Percentiles rank a stretch among this genome's conserved stretches.
Evolutionary conservation across 106 monocot species (phyloP).

Genomic region (Dendrobium nobile): DNA sequence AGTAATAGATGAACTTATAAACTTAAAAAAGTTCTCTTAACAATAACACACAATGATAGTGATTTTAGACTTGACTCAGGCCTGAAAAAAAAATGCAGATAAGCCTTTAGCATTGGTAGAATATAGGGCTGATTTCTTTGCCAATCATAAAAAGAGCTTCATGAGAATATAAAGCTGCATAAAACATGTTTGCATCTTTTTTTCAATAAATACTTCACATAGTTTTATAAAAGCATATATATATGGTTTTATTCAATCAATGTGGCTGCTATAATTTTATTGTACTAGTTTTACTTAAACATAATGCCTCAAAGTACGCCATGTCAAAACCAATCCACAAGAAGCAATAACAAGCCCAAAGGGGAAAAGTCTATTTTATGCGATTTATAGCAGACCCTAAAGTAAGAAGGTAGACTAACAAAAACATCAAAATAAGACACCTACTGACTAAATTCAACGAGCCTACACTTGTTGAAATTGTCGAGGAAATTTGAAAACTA

Average conservation of each 20-base stretch:
- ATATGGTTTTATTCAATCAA: not conserved
- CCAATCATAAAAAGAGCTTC: too few species aligned
- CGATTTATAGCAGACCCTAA: not conserved
- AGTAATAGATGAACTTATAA: not conserved
- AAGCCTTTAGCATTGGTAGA: too few species aligned
- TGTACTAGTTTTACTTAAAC: not conserved
- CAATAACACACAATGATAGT: too few species aligned
- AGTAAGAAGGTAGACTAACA: not conserved
- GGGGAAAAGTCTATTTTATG: not conserved
- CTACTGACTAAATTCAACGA: not conserved
- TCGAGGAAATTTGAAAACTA: too few species aligned
- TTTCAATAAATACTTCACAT: not conserved
- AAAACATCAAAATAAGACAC: not conserved
- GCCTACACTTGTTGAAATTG: too few species aligned
- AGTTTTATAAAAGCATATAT: not conserved
- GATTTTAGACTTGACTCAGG: not conserved
- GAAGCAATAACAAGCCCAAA: not conserved
- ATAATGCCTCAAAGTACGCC: not conserved
- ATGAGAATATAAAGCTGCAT: not conserved
- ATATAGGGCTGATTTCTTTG: too few species aligned
- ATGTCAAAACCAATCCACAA: not conserved
- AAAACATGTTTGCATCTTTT: not conserved
- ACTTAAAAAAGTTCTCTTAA: not conserved
- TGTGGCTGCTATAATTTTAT: not conserved
- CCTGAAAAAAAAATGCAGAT: not conserved